Conservation (phyloP, 345 rosid species). For the Cardamine chenopodiifolia region DNA sequence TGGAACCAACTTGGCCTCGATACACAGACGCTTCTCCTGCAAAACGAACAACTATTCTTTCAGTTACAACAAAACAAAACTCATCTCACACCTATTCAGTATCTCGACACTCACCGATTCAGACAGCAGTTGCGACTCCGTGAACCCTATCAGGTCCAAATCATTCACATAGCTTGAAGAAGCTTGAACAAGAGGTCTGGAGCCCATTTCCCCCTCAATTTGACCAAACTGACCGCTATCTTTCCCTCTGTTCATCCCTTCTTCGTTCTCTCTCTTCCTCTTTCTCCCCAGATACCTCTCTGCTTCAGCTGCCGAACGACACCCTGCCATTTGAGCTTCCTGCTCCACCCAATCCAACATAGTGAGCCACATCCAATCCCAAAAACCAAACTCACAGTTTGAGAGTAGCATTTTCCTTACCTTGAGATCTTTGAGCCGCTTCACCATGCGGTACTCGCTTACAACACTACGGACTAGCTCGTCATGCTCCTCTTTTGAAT, state of each 20-base stretch:
- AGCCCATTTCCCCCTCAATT: constrained; percentile 39
- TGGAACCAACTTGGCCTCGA: constrained; percentile 71
- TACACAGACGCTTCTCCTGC: constrained; percentile 92
- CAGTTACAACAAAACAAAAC: constrained; percentile 11
- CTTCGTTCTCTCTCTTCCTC: constrained; percentile 77
- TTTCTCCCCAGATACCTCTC: constrained; percentile 69
- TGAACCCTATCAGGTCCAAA: constrained; percentile 58
- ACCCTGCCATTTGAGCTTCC: constrained; percentile 95
- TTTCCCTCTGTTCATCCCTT: constrained; percentile 68
- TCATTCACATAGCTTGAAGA: constrained; percentile 66
- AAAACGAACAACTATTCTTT: constrained; percentile 28
- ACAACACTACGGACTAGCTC: constrained; percentile 74
- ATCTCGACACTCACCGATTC: constrained; percentile 64
- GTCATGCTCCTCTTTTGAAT: constrained; percentile 89
- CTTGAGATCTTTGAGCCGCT: constrained; percentile 77
- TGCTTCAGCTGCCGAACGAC: constrained; percentile 81
- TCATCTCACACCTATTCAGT: constrained; percentile 1
- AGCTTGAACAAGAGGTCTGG: constrained; percentile 54
- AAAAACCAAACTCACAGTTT: constrained; percentile 13
- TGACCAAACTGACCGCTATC: constrained; percentile 61
- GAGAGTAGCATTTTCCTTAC: constrained; percentile 42
- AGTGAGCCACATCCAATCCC: constrained; percentile 29
- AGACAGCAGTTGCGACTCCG: constrained; percentile 70
- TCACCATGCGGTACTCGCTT: constrained; percentile 71
- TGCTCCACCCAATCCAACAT: constrained; percentile 42